Evolutionary conservation across 495 filamentous ascomycete genomes (phyloP).

Genomic region (Tricharina praecox): DNA sequence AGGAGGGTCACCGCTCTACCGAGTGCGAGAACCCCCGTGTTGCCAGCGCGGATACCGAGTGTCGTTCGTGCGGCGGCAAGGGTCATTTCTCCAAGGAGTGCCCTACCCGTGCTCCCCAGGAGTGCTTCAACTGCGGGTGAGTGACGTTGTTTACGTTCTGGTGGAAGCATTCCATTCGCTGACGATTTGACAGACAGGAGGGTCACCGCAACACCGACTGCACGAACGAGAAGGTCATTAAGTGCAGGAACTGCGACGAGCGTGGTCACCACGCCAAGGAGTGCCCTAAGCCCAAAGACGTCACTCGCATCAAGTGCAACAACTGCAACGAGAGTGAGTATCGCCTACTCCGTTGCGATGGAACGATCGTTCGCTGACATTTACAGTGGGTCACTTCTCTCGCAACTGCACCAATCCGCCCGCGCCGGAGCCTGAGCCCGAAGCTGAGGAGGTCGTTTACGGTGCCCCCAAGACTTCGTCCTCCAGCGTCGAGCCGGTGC

Average conservation of each 20-base stretch:
- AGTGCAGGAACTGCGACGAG: constrained; percentile 58
- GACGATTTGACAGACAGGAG: no score
- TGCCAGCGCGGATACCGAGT: constrained; percentile 52
- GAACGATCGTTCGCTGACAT: constrained; percentile 12
- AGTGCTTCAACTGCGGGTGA: constrained; percentile 50
- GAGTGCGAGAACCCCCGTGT: constrained; percentile 58
- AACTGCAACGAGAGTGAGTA: constrained; percentile 53
- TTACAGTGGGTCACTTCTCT: constrained; percentile 48
- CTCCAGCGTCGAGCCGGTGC: no score
- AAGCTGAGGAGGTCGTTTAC: constrained; percentile 20
- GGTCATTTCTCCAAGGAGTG: constrained; percentile 80
- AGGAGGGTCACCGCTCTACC: constrained; percentile 40
- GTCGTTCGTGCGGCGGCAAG: constrained; percentile 54
- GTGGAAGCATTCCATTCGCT: no score
- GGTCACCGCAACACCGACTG: constrained; percentile 33
- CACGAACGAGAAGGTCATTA: constrained; percentile 31
- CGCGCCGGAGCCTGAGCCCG: constrained; percentile 15
- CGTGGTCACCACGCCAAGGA: constrained; percentile 56
- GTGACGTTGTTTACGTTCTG: no score
- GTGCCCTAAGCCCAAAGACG: constrained; percentile 62
- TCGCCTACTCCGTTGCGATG: background rate
- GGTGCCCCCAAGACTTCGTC: background rate
- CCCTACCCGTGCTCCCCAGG: constrained; percentile 38
- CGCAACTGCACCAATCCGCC: constrained; percentile 41
- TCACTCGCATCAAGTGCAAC: constrained; percentile 54